Base-by-base conservation (phyloP, 2,329 filamentous ascomycete species). In the Neonectria faginata region DNA sequence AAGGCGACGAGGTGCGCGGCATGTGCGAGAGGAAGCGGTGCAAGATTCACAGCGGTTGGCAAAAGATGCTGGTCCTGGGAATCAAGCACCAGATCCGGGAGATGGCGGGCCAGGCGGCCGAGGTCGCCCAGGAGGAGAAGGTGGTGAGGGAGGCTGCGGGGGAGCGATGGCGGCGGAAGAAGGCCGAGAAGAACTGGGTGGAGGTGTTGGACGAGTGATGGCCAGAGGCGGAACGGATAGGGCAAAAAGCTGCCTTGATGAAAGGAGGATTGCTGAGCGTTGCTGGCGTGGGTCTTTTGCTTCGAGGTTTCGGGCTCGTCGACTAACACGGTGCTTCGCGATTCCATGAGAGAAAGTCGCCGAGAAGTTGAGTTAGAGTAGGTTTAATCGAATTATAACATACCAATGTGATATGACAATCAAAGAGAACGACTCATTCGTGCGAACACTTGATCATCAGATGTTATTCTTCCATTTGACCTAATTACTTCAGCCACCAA, bases 1-100 rank as follows among this genome's bases (percentile, higher is more conserved):
- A 76, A 50, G 80, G 79, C 25, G 79, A 81, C 33, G 77, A 77
- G 18, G 67, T 78, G 53, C 66, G 78, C 16, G 82, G 83, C 67
- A 85, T 87, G 80, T 89, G 87, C 75, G 83, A 86, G 70, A 80
- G 82, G 67, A 87, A 87, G 75, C 81, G 87, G 66, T 89, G 87
- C 78, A 88, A 88, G 75, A 79, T 85, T 22, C 87, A 89, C 71
- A 77, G 79, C 60, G 82, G 83, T 61, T 89, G 87, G 87, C 83
- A 83, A 70, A 84, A 83, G 75, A 82, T 86, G 67, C 82, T 88
- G 31, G 80, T 80, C 41, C 79, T 83, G 64, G 82, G 82, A 42
- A 82, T 87, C 41, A 83, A 83, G 65, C 79, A 85, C 65, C 82
- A 85, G 68, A 84, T 88, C 65, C 85, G 84, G 69, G 84, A 88